Percentiles rank a stretch among this genome's conserved stretches.
phyloP scores from a whole-genome alignment of 345 rosid genomes.

The Eutrema heterophyllum region DNA sequence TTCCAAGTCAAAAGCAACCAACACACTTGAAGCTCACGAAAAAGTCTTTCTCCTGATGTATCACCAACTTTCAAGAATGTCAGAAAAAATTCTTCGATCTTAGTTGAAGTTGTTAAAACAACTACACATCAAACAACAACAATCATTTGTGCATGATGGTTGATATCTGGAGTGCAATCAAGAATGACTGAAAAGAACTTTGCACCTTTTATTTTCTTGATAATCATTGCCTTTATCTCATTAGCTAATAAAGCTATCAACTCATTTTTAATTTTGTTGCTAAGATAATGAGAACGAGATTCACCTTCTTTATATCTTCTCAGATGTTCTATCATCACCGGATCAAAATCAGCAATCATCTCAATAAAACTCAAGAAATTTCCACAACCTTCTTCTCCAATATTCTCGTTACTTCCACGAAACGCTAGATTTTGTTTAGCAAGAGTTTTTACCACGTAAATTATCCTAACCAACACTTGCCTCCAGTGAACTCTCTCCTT shows the following conservation, averaged over 20 bases:
- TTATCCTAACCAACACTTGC: neutral
- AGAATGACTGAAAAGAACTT: neutral
- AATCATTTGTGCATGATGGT: neutral
- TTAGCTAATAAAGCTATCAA: neutral
- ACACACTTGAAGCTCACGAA: neutral
- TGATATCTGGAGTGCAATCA: neutral
- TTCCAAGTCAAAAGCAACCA: neutral
- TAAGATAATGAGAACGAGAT: neutral
- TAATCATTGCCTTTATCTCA: neutral
- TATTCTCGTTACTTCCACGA: neutral
- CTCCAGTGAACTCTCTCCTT: neutral
- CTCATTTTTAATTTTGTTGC: neutral
- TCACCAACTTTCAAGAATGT: neutral
- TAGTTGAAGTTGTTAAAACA: neutral
- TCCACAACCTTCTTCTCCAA: neutral
- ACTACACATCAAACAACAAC: neutral
- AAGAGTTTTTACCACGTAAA: neutral
- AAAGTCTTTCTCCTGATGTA: neutral
- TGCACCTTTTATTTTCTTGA: neutral
- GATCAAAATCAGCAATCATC: neutral
- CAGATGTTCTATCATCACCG: neutral
- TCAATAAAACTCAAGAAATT: neutral
- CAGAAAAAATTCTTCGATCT: neutral
- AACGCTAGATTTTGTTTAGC: neutral
- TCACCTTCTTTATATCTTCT: neutral